Base-by-base conservation (phyloP, 345 rosid species). In the Geranium brycei region DNA sequence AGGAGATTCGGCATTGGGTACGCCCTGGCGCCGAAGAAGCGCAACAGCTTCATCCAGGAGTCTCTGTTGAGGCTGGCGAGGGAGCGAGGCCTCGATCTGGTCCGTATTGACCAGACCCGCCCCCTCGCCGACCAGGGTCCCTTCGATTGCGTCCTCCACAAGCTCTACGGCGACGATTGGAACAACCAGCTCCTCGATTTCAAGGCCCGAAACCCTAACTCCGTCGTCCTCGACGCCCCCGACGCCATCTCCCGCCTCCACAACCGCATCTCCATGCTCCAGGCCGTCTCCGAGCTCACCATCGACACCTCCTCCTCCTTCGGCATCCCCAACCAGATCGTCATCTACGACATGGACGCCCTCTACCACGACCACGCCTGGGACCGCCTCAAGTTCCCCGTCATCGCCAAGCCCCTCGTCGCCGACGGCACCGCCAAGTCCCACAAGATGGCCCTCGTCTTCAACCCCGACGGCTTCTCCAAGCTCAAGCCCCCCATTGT, bases 131-230 rank as follows among this genome's bases (percentile, higher is more conserved):
- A 79, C 0, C 90, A 85, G 35, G 82, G 85, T 0, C 82, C 82
- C 57, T 81, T 82, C 72, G 82, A 85, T 71, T 85, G 87, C 71
- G 63, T 85, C n/a, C 68, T 82, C 28, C 90, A 85, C 80, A 85
- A 85, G 65, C 57, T 85, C 58, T 71, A 79, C 77, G 78, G 78
- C 35, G 81, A 75, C 4, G 82, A 68, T 17, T 85, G 90, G 90
- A 67, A 60, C 67, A 60, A 64, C 15, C 81, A 82, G 62, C 68
- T 85, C 12, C 64, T 41, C 1, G 78, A 66, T 40, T 85, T 79
- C 69, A 51, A 57, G 17, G 19, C 55, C 7, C 32, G 13, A 14
- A 57, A 81, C 73, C 87, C 84, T 63, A 72, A 66, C 65, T 77
- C 75, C 12, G 67, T 53, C 7, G 19, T 85, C 10, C n/a, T 83